Percentiles rank a stretch among this genome's conserved stretches.
phyloP scores from a whole-genome alignment of 345 rosid genomes.

The Eucalyptus rudis region DNA sequence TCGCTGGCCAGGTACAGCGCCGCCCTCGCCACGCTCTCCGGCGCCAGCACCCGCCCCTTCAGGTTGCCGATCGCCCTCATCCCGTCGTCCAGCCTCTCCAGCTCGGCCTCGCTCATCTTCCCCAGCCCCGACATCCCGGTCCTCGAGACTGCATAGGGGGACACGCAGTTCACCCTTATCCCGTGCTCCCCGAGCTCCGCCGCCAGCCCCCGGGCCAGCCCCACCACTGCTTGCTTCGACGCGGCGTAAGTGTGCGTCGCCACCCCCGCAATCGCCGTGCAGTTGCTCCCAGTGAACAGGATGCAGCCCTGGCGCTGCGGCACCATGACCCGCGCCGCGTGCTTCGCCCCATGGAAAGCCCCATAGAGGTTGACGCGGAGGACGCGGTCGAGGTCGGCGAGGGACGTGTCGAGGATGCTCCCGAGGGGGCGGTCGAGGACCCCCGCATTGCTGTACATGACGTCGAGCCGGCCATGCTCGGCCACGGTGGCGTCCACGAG shows the following conservation, averaged over 20 bases:
- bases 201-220: not conserved
- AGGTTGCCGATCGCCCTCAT: constrained; percentile 1
- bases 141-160: not conserved
- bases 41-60: constrained; percentile 4
- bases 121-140: not conserved
- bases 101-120: not conserved
- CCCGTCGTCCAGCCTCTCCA: not conserved
- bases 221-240: constrained; percentile 6
- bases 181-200: constrained; percentile 7
- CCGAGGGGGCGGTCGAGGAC: not conserved
- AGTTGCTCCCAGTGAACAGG: not conserved
- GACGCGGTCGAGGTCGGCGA: not conserved
- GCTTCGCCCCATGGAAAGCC: not conserved
- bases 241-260: not conserved
- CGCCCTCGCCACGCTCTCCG: constrained; percentile 10
- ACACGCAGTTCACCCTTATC: constrained; percentile 8
- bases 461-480: not conserved
- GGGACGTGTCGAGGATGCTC: not conserved
- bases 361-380: not conserved
- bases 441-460: not conserved
- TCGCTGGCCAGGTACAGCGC: constrained; percentile 20
- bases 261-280: not conserved
- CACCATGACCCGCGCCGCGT: not conserved
- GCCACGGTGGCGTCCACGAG: not conserved
- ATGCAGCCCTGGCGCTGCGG: not conserved